These are phyloP conservation scores for Wallacemonas sp. DNA, from an alignment of 208 protist genomes.

Conservation along the genomic window DNA sequence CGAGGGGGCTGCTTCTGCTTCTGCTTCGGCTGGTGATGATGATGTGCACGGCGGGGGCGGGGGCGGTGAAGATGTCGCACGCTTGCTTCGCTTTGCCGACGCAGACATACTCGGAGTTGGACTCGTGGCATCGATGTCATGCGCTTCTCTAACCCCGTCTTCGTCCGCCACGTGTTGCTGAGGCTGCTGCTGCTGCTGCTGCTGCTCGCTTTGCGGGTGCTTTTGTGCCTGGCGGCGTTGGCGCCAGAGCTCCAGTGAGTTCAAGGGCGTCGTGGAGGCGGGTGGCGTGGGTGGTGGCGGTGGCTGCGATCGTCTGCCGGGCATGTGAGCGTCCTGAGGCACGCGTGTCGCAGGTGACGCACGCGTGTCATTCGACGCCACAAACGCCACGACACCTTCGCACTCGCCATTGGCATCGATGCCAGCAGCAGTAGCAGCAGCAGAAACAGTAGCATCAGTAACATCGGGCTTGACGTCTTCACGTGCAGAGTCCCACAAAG, in stretches of 20 bases:
- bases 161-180: neutral
- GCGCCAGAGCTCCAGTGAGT: constrained; percentile 1
- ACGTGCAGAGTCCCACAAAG: too few species aligned
- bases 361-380: too few species aligned
- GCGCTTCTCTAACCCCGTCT: too few species aligned
- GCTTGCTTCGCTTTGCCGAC: too few species aligned
- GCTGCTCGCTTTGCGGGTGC: neutral
- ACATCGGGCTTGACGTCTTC: too few species aligned
- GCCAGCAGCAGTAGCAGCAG: too few species aligned
- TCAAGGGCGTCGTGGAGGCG: constrained; percentile 6
- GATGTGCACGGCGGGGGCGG: neutral
- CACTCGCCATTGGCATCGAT: too few species aligned
- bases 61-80: neutral
- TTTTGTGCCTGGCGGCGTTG: neutral
- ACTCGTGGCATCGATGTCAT: neutral
- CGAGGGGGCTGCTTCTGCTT: too few species aligned
- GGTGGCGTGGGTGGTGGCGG: constrained; percentile 9
- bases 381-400: too few species aligned
- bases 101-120: too few species aligned
- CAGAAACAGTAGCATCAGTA: too few species aligned
- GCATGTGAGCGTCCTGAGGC: constrained; percentile 13
- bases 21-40: neutral
- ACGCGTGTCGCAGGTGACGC: too few species aligned
- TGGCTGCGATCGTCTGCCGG: constrained; percentile 9
- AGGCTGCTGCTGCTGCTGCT: neutral